phyloP scores from a whole-genome alignment of 805 yeast species.

The Zygotorulaspora sp. region DNA sequence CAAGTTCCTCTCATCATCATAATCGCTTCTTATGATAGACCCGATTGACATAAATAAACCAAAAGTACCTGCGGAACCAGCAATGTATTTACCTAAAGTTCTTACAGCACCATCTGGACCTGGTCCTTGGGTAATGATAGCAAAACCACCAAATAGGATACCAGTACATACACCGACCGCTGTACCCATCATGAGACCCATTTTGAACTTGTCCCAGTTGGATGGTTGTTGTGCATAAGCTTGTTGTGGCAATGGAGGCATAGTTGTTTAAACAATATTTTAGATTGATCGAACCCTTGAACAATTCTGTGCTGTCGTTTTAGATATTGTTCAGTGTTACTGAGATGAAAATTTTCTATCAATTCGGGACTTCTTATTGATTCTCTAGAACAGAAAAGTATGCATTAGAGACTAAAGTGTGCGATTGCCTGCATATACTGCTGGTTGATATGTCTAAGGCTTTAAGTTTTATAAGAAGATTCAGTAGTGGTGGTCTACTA shows the following conservation, averaged over 20 bases:
- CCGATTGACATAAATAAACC: constrained; percentile 97
- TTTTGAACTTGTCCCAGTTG: constrained; percentile 91
- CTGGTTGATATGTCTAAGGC: constrained; percentile 9
- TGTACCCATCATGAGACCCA: constrained; percentile 97
- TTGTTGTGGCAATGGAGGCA: constrained; percentile 74
- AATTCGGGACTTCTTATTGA: not conserved
- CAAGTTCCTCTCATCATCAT: constrained; percentile 24
- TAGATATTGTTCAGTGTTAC: too few relatives aligned
- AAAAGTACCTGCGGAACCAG: constrained; percentile 94
- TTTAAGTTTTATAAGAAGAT: constrained; percentile 6
- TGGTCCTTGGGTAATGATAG: constrained; percentile 90
- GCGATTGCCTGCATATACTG: too few relatives aligned
- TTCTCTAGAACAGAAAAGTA: not conserved
- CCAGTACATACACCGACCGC: constrained; percentile 87
- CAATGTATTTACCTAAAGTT: constrained; percentile 92
- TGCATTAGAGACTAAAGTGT: not conserved
- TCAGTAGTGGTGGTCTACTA: constrained; percentile 5
- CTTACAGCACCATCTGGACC: constrained; percentile 97
- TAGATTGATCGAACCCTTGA: not conserved
- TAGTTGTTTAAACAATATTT: constrained; percentile 12
- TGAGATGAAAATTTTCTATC: constrained; percentile 1
- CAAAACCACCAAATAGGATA: constrained; percentile 87
- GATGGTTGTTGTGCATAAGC: constrained; percentile 66
- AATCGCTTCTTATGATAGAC: constrained; percentile 80
- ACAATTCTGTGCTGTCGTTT: too few relatives aligned